Evolutionary conservation across 805 yeast species (phyloP).

Genomic region (Millerozyma miso): DNA sequence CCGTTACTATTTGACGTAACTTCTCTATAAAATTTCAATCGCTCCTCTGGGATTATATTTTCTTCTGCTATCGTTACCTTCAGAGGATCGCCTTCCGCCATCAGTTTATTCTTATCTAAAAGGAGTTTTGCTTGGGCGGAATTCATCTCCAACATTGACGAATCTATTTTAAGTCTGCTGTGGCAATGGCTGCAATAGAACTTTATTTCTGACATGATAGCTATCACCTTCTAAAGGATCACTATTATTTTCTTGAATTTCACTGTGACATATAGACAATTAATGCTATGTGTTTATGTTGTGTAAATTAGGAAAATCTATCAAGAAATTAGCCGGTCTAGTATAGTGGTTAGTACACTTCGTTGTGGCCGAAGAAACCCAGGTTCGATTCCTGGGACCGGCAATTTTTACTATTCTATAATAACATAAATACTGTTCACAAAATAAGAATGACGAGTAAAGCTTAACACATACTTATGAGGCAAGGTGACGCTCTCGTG

Average conservation of each 20-base stretch:
- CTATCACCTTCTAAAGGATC: too few species aligned
- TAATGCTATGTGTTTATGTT: too few species aligned
- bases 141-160: slow-evolving; percentile 48
- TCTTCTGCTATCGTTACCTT: neutral
- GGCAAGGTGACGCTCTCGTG: too few species aligned
- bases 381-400: slow-evolving; percentile 51
- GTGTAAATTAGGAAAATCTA: too few species aligned
- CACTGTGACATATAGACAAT: too few species aligned
- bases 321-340: slow-evolving; percentile 35
- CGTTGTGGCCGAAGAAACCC: slow-evolving; percentile 50
- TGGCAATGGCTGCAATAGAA: slow-evolving; percentile 59
- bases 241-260: too few species aligned
- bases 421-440: too few species aligned
- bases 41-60: slow-evolving; percentile 31
- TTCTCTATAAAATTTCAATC: slow-evolving; percentile 33
- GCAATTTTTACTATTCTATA: too few species aligned
- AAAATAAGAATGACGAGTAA: too few species aligned
- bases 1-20: slow-evolving; percentile 18
- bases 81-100: neutral
- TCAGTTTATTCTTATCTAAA: slow-evolving; percentile 22
- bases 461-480: too few species aligned
- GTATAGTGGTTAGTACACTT: slow-evolving; percentile 48
- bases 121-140: slow-evolving; percentile 54
- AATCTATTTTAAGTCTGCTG: slow-evolving; percentile 53
- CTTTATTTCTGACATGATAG: slow-evolving; percentile 6